A percentile compares a stretch with the other conserved stretches of the same genome.
phyloP scores from a whole-genome alignment of 1,139 yeast species.

The Kazachstania sp. region DNA sequence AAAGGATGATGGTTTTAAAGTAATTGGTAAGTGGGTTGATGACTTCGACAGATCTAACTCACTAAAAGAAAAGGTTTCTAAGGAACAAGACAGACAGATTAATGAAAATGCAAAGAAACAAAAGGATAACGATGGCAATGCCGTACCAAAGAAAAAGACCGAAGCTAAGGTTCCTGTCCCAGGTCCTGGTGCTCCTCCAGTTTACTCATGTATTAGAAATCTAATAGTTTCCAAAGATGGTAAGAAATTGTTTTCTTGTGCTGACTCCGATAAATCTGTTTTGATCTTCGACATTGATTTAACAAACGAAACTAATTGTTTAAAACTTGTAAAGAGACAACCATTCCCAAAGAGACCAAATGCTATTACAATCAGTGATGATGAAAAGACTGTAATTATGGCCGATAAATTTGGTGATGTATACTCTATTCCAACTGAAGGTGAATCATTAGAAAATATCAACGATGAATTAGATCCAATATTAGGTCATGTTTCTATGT shows the following conservation, averaged over 20 bases:
- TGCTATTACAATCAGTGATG: conserved; percentile 54
- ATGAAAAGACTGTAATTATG: conserved; percentile 46
- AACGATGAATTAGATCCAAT: conserved; percentile 45
- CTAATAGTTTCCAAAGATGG: conserved; percentile 48
- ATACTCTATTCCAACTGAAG: conserved; percentile 44
- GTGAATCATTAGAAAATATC: conserved; percentile 16
- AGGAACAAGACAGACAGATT: conserved; percentile 35
- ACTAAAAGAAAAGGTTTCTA: conserved; percentile 40
- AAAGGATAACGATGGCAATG: conserved; percentile 30
- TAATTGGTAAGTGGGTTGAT: conserved; percentile 53
- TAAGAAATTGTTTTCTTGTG: conserved; percentile 52
- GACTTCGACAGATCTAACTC: conserved; percentile 37
- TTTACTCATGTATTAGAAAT: conserved; percentile 57
- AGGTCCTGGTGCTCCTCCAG: conserved; percentile 60
- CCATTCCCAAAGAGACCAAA: conserved; percentile 85
- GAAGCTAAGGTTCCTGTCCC: conserved; percentile 53
- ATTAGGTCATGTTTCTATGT: conserved; percentile 94
- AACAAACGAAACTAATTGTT: conserved; percentile 28
- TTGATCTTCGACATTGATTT: conserved; percentile 45
- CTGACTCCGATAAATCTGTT: conserved; percentile 78
- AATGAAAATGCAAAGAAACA: conserved; percentile 32
- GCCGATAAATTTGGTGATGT: conserved; percentile 99
- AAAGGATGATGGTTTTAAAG: conserved; percentile 23
- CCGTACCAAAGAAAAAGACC: conserved; percentile 28
- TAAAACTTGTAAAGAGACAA: conserved; percentile 56